Conservation (phyloP, 768 basidiomycete genomes). For the Ephemerocybe angulata region DNA sequence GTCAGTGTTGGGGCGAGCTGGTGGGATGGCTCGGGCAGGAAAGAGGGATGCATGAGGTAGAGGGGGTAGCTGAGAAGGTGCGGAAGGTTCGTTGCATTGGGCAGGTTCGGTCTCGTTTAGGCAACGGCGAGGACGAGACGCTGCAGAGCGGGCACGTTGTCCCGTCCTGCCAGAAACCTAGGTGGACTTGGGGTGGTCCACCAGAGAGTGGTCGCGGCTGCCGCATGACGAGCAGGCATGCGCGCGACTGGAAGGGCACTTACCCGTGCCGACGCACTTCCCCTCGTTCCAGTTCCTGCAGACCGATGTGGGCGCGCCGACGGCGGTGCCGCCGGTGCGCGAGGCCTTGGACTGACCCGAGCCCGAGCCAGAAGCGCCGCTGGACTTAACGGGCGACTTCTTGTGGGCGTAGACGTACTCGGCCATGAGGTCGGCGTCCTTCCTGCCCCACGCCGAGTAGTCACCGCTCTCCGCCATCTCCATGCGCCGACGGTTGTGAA, state of each 20-base stretch:
- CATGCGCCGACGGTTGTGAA: not conserved
- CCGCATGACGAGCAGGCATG: constrained; percentile 5
- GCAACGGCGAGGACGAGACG: not conserved
- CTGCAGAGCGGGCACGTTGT: not conserved
- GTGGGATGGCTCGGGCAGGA: not conserved
- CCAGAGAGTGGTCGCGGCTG: not conserved
- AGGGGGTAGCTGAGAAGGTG: too few relatives aligned
- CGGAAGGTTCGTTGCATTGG: too few relatives aligned
- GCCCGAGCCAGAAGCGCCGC: too few relatives aligned
- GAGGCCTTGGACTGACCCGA: too few relatives aligned
- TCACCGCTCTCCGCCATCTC: constrained; percentile 3
- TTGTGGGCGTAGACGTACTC: not conserved
- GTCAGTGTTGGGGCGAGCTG: constrained; percentile 19
- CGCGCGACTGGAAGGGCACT: constrained; percentile 1
- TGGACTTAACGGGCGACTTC: not conserved
- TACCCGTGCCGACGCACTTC: not conserved
- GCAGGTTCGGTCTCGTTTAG: too few relatives aligned
- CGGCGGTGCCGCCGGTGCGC: not conserved
- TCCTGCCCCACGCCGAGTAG: not conserved
- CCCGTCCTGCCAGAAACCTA: constrained; percentile 8
- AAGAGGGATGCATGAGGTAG: not conserved
- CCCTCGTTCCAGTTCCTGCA: constrained; percentile 7
- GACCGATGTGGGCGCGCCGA: not conserved
- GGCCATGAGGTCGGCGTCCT: not conserved
- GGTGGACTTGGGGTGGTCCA: not conserved